phyloP scores from a whole-genome alignment of 2,329 filamentous ascomycete genomes.

The Leptographium galeiforme region DNA sequence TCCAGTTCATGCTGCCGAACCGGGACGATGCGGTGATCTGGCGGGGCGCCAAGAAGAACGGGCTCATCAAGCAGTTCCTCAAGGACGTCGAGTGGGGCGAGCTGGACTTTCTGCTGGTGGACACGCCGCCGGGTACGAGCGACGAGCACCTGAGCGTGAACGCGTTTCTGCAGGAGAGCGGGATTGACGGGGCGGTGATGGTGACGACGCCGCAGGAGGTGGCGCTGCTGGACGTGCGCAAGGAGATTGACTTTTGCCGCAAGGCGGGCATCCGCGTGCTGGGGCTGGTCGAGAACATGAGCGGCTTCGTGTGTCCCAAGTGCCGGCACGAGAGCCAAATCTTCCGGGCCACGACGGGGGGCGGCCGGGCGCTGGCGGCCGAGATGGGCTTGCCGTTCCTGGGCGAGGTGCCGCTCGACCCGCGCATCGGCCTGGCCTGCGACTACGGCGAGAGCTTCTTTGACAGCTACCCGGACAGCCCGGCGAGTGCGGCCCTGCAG shows the following conservation, averaged over 20 bases:
- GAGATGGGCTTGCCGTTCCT: conserved; percentile 84
- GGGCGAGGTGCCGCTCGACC: conserved; percentile 81
- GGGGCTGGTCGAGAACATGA: conserved; percentile 96
- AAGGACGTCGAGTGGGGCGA: conserved; percentile 98
- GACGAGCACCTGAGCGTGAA: conserved; percentile 96
- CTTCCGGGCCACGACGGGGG: conserved; percentile 83
- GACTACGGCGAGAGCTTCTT: conserved; percentile 97
- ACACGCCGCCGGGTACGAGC: conserved; percentile 88
- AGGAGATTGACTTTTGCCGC: conserved; percentile 93
- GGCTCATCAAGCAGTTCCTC: conserved; percentile 91
- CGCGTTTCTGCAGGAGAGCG: conserved; percentile 76
- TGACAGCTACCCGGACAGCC: conserved; percentile 84
- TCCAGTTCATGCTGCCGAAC: conserved; percentile 95
- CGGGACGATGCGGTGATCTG: conserved; percentile 93
- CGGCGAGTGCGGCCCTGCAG: conserved; percentile 71
- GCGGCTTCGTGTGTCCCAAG: conserved; percentile 86
- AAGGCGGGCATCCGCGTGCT: conserved; percentile 85
- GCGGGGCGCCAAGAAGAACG: conserved; percentile 97
- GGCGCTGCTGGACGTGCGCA: conserved; percentile 78
- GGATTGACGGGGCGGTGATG: conserved; percentile 84
- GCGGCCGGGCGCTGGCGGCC: conserved; percentile 63
- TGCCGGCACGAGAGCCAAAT: conserved; percentile 76
- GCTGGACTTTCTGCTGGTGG: conserved; percentile 82
- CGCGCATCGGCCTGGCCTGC: conserved; percentile 88
- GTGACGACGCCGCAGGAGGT: conserved; percentile 96